These are phyloP conservation scores for Sugiyamaella castrensis DNA, from an alignment of 1,139 yeast genomes.

Conservation along the genomic window DNA sequence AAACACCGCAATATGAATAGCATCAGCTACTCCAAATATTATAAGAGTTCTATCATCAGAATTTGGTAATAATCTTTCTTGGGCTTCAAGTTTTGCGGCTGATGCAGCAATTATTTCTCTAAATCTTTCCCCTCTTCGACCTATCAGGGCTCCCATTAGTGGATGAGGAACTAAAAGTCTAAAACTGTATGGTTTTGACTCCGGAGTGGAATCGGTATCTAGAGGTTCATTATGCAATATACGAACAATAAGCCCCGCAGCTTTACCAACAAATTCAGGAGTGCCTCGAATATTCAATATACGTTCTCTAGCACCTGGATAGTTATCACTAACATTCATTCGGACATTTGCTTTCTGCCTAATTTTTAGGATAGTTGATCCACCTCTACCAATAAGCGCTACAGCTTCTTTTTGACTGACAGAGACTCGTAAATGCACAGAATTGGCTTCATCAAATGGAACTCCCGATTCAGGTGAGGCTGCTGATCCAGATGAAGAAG, in stretches of 20 bases:
- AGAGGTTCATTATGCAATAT: conserved; percentile 66
- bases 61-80: conserved; percentile 68
- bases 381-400: conserved; percentile 71
- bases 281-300: conserved; percentile 74
- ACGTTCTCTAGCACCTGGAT: conserved; percentile 71
- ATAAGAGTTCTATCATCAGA: conserved; percentile 77
- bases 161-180: conserved; percentile 74
- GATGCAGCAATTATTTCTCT: conserved; percentile 82
- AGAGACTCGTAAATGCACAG: conserved; percentile 66
- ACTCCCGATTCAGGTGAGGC: conserved; percentile 24
- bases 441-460: conserved; percentile 35
- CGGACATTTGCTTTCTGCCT: conserved; percentile 65
- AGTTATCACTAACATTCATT: conserved; percentile 74
- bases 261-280: conserved; percentile 77
- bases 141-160: conserved; percentile 78
- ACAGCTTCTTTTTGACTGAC: conserved; percentile 79
- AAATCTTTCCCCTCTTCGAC: conserved; percentile 71
- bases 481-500: background rate
- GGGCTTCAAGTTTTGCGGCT: conserved; percentile 76
- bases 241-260: conserved; percentile 72
- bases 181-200: conserved; percentile 55
- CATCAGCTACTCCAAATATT: conserved; percentile 80
- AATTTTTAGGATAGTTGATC: conserved; percentile 64
- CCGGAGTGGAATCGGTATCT: conserved; percentile 56
- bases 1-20: conserved; percentile 79